These are phyloP conservation scores for Cercospora beticola DNA, from an alignment of 2,329 filamentous ascomycete species.

Conservation along the genomic window DNA sequence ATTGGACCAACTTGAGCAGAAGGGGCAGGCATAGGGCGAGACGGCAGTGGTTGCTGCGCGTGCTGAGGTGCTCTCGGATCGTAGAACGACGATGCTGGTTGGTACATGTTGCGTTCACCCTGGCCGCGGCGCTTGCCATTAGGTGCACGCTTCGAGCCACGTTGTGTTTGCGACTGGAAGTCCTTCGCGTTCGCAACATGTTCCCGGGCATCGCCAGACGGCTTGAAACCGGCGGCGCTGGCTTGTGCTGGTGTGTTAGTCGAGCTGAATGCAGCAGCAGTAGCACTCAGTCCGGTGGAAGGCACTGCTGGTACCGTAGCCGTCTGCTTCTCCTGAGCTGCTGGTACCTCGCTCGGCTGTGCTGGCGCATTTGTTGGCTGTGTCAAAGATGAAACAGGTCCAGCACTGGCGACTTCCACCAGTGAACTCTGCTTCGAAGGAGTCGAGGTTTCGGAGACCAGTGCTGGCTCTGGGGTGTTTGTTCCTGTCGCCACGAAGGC, in stretches of 20 bases:
- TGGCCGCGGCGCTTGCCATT: constrained; percentile 12
- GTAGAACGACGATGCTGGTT: not conserved
- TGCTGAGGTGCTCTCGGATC: not conserved
- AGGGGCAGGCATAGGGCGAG: not conserved
- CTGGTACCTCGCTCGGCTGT: not conserved
- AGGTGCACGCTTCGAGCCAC: constrained; percentile 11
- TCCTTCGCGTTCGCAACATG: not conserved
- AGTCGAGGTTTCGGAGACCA: not conserved
- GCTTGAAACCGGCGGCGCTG: not conserved
- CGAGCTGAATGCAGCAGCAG: constrained; percentile 7
- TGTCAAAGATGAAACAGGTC: no score
- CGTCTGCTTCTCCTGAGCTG: not conserved
- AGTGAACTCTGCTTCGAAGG: not conserved
- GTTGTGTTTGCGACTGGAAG: not conserved
- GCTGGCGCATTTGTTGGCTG: not conserved
- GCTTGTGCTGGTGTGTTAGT: constrained; percentile 7
- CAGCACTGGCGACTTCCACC: not conserved
- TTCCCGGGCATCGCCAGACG: not conserved
- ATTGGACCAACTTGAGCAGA: not conserved
- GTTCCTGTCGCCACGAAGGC: not conserved
- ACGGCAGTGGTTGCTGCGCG: not conserved
- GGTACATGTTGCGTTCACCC: not conserved
- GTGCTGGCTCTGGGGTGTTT: not conserved
- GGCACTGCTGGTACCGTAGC: not conserved
- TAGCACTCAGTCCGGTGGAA: not conserved